Evolutionary conservation across 2,329 filamentous ascomycete species (phyloP), one percentile per base, ranked within the genome.

Genomic region (Colletotrichum echinochloae): DNA sequence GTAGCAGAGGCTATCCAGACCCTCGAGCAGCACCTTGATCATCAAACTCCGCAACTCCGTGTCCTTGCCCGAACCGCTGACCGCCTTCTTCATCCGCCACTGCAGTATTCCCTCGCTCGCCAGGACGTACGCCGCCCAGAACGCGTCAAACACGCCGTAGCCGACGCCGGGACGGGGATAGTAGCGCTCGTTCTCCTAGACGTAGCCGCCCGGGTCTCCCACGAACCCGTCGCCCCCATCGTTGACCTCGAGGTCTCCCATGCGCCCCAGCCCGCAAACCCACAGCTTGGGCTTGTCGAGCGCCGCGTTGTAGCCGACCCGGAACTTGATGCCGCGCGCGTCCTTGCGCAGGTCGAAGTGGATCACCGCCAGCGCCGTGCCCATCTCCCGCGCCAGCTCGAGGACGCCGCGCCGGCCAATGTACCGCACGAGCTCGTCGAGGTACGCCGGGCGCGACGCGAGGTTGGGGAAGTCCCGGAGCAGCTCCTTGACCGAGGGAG

Each of bases 111-210:
- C 48, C 30, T 61, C 64, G 18, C 64, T 49, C 28, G 35, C 57
- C 28, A 62, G 20, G 16, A 55, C 2, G 49, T 66, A 66, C 5
- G 37, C 56, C 20, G 37, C 57, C 56, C 56, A 54, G 18, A 61
- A 66, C 23, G 35, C 64, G 37, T 66, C 57, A 23, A 66, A 66
- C 2, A 66, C 56, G 14, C 55, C 63, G 6, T 54, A 16, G n/a
- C 52, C 61, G 23, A 69, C 46, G 46, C 44, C 61, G 39, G 66
- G 66, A 1, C 66, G 66, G 30, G 66, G 66, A 26, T 60, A 69
- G 61, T 54, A 65, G 12, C 51, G 61, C 61, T 65, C 55, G 55
- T 60, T 65, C 33, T 39, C 46, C 66, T 56, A 63, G 51, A 68
- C 51, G 5, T 30, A 37, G 16, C 12, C 46, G 11, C 44, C 65